Evolutionary conservation across 495 filamentous ascomycete species (phyloP), one percentile per base, ranked within the genome.

Genomic region (Neurospora tetraspora): DNA sequence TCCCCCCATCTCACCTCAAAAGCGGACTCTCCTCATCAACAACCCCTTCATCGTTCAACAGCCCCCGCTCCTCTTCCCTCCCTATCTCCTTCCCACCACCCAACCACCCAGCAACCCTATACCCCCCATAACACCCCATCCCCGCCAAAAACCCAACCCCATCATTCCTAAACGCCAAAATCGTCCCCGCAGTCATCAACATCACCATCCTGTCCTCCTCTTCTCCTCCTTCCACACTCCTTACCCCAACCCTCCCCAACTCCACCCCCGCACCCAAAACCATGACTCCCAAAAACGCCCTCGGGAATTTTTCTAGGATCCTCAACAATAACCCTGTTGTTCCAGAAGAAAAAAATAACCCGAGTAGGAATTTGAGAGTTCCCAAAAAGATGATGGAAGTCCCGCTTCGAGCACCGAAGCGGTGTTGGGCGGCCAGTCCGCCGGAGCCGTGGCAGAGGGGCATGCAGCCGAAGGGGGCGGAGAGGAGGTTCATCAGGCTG

Each of bases 361-460:
- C 94, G 6, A 97, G 83, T 5, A 90, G 9, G 9, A 97, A 81
- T 79, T 98, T 98, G 43, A 92, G 81, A 1, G 87, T 27, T 0
- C 95, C 95, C 1, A 98, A 86, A 65, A 97, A 78, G 59, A 97
- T 89, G 45, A 97, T 86, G 75, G 91, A 92, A 0, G 92, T 87
- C 2, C 95, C 95, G 39, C 92, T 96, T 14, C 94, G 89, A 7
- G 94, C 94, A 3, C 95, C 95, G 74, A 97, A 98, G 4, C 93
- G 89, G 76, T 92, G 92, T 78, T 97, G 94, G 1, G 90, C 95
- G 3, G 95, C 95, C 1, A 98, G 83, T 0, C 95, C 95, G 3
- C 95, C 95, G 14, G 93, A 93, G 5, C 95, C 95, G 78, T 98
- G 95, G 76, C 95, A 98, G 3, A 97, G 91, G 6, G 95, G 95